Percentiles rank a stretch among this genome's conserved stretches.
Evolutionary conservation across 345 rosid species (phyloP).

Genomic region (Gossypium ekmanianum): DNA sequence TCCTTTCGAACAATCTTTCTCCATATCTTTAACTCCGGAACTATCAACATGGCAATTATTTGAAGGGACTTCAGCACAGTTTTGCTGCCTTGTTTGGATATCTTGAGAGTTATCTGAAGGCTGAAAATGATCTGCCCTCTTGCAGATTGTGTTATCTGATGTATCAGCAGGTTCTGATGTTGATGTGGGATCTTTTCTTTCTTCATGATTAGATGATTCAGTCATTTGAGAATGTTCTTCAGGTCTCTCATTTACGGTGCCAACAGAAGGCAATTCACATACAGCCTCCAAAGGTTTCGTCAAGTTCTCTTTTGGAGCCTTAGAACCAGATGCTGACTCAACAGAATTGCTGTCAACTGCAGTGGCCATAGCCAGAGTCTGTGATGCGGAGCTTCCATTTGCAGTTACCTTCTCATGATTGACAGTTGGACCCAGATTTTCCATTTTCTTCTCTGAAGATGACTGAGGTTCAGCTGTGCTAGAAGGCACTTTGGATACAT

Average conservation of each 20-base stretch:
- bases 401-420: constrained; percentile 43
- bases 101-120: constrained; percentile 21
- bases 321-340: constrained; percentile 32
- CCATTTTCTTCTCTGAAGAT: constrained; percentile 54
- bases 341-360: constrained; percentile 18
- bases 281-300: constrained; percentile 18
- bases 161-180: constrained; percentile 23
- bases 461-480: constrained; percentile 41
- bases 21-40: constrained; percentile 20
- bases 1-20: constrained; percentile 10
- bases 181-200: constrained; percentile 14
- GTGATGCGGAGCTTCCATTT: constrained; percentile 35
- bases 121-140: constrained; percentile 22
- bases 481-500: constrained; percentile 47
- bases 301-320: constrained; percentile 22
- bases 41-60: constrained; percentile 9
- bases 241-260: constrained; percentile 24
- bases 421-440: constrained; percentile 33
- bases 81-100: constrained; percentile 20
- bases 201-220: constrained; percentile 24
- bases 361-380: constrained; percentile 32
- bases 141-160: constrained; percentile 15
- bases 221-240: constrained; percentile 24
- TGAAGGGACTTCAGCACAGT: constrained; percentile 27
- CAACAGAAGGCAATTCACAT: constrained; percentile 23